Base-by-base conservation (phyloP, 257 asterid genomes). In the Nyctanthes arbortristis region DNA sequence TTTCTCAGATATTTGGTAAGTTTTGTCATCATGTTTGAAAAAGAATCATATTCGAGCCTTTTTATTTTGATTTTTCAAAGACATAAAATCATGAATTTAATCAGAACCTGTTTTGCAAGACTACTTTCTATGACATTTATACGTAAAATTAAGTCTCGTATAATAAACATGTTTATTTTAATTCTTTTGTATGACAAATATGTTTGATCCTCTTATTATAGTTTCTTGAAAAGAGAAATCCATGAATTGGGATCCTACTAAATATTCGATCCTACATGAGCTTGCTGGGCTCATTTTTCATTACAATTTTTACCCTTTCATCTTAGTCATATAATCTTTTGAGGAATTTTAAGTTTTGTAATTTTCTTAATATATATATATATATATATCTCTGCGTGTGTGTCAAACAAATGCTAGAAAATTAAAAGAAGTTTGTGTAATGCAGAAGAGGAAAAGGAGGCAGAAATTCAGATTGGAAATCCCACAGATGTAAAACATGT, bases 401-500 rank as follows among this genome's bases (percentile, higher is more conserved):
- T n/a, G n/a, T n/a, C 7, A 56, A 56, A n/a, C 7, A 25, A 20
- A 56, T 25, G 2, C 2, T 24, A 56, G 7, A 56, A 56, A 24
- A n/a, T 2, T 12, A 31, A 33, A 43, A 22, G 5, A 20, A 43
- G 27, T 66, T 2, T 65, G 12, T n/a, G 11, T 57, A 33, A 39
- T 60, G 67, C 80, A 91, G 97, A 89, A 39, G 97, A 89, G 33
- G 92, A 84, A 16, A 84, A 87, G 73, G 93, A 84, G 67, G 66
- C 75, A 61, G 93, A 89, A 56, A 84, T 91, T 33, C 85, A 89
- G 77, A 91, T 91, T 75, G 97, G 97, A 7, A 63, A 68, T 13
- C 98, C 98, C 63, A 92, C 96, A 52, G 98, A 92, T 74, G 98
- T 92, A 80, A 92, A 92, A 76, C 98, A 92, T 67, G 98, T 92